These are phyloP conservation scores for Skeletonema marinoi DNA, from an alignment of 108 stramenopile genomes.

Conservation along the genomic window DNA sequence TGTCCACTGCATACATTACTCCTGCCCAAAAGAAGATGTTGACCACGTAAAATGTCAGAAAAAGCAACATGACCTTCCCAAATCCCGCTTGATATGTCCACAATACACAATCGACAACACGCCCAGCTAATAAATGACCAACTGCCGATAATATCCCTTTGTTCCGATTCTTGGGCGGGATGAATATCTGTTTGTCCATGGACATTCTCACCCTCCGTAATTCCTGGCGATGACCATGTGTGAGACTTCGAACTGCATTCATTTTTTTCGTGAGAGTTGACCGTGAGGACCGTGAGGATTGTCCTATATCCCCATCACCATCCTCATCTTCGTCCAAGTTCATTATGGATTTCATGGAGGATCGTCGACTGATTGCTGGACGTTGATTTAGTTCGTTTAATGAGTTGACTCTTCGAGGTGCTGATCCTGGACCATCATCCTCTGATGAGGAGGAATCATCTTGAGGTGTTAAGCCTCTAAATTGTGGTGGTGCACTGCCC, in stretches of 20 bases:
- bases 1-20: slow-evolving; percentile 7
- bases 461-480: not conserved
- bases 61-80: slow-evolving; percentile 25
- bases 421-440: not conserved
- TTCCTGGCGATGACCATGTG: not conserved
- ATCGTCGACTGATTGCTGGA: not conserved
- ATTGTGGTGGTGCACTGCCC: not conserved
- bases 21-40: slow-evolving; percentile 26
- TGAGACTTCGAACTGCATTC: not conserved
- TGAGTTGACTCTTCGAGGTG: not conserved
- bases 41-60: slow-evolving; percentile 20
- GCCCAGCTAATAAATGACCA: slow-evolving; percentile 13
- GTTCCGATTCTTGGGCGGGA: slow-evolving; percentile 13
- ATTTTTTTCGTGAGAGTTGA: not conserved
- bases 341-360: not conserved
- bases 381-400: not conserved
- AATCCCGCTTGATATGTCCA: slow-evolving; percentile 24
- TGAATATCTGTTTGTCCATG: not conserved
- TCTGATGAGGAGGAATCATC: not conserved
- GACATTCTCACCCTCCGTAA: not conserved
- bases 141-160: slow-evolving; percentile 4
- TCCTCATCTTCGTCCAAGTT: not conserved
- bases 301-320: no score
- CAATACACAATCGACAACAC: slow-evolving; percentile 3
- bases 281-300: no score